phyloP scores from a whole-genome alignment of 331 rosid species.

The Erythrophleum ivorense region DNA sequence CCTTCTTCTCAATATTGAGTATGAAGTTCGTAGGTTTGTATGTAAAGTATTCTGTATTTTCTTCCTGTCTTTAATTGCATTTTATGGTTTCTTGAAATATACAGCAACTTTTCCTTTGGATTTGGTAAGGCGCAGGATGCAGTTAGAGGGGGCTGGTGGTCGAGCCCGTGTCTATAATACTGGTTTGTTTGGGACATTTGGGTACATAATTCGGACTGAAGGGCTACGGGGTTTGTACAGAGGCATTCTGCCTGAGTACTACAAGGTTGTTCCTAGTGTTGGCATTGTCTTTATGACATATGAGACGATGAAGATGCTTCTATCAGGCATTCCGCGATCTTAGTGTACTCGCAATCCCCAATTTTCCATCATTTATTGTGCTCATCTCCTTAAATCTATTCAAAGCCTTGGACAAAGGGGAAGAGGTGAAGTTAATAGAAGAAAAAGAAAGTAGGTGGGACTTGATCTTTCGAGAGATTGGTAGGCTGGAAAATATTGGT shows the following conservation, averaged over 20 bases:
- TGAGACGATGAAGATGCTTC: constrained; percentile 56
- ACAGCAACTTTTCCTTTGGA: constrained; percentile 76
- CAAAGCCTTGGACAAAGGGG: not conserved
- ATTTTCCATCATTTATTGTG: constrained; percentile 17
- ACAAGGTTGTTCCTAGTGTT: constrained; percentile 79
- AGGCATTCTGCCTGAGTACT: constrained; percentile 81
- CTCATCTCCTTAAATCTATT: constrained; percentile 5
- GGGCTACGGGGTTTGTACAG: constrained; percentile 70
- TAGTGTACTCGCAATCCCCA: constrained; percentile 27
- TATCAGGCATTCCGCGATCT: constrained; percentile 41
- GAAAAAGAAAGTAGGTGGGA: not conserved
- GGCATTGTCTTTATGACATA: constrained; percentile 83
- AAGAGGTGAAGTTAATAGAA: constrained; percentile 7
- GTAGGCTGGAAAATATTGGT: constrained; percentile 21
- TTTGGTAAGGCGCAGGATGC: constrained; percentile 75
- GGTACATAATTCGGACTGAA: constrained; percentile 58
- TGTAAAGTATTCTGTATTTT: not conserved
- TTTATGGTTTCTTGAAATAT: constrained; percentile 21
- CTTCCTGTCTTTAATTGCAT: not conserved
- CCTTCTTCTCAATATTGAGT: constrained; percentile 5
- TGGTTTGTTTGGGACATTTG: constrained; percentile 62
- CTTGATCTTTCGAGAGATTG: not conserved
- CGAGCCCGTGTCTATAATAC: constrained; percentile 62
- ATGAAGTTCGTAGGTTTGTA: not conserved
- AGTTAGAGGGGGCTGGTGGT: constrained; percentile 71